Conservation (phyloP, 1,284 basidiomycete genomes). For the Phylloboletellus chloephorus region DNA sequence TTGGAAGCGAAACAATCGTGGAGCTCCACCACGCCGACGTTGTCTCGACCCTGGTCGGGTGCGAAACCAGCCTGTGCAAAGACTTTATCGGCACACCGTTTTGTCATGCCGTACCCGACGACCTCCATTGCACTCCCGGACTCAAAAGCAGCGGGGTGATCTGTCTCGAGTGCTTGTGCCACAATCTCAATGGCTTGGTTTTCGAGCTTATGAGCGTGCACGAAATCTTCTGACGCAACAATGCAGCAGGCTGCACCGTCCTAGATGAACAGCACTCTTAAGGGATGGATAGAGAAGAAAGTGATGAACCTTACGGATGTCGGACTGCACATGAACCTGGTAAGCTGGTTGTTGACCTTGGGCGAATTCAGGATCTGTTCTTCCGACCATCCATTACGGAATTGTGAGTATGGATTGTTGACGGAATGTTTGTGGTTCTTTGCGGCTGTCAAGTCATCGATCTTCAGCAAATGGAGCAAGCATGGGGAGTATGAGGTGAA, state of each 20-base stretch:
- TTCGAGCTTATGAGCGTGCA: conserved; percentile 67
- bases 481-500: neutral
- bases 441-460: conserved; percentile 45
- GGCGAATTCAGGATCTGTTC: conserved; percentile 63
- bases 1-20: conserved; percentile 84
- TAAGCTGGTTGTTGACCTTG: conserved; percentile 70
- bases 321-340: conserved; percentile 85
- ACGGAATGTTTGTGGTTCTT: conserved; percentile 83
- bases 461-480: neutral
- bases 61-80: conserved; percentile 69
- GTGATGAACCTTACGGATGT: conserved; percentile 50
- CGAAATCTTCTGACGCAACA: conserved; percentile 78
- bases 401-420: conserved; percentile 85
- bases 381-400: conserved; percentile 69
- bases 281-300: neutral
- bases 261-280: conserved; percentile 32
- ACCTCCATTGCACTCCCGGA: conserved; percentile 68
- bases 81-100: conserved; percentile 62
- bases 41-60: conserved; percentile 59
- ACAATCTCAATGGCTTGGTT: conserved; percentile 85
- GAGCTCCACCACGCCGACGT: conserved; percentile 80
- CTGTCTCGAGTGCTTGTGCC: conserved; percentile 59
- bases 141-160: conserved; percentile 59
- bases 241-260: conserved; percentile 75
- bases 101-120: conserved; percentile 72